Base-by-base conservation (phyloP, 352 stramenopile species). In the Phytophthora brassicae region DNA sequence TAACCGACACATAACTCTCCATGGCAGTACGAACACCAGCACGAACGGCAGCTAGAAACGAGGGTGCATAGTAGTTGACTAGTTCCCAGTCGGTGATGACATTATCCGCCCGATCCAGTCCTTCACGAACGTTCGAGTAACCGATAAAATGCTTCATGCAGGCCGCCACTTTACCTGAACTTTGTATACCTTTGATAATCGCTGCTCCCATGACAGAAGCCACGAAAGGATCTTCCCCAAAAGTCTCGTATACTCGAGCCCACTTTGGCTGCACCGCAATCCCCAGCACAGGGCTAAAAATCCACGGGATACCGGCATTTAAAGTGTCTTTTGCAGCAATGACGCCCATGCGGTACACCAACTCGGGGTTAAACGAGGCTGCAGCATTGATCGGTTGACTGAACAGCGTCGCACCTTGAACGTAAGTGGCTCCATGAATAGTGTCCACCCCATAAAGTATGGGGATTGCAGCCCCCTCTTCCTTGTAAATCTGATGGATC, bases 161-260 rank as follows among this genome's bases (percentile, higher is more conserved):
- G 1, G 89, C 89, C 7, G 85, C 88, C 42, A 83, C 75, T 3
- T 76, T 60, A 0, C 75, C 77, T 2, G 74, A 75, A 38, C 67
- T 77, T 66, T 97, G 90, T 52, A 97, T 86, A 19, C 91, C 91
- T 33, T 75, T 52, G 38, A 97, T 89, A 64, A 94, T 79, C 17
- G 72, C 60, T 1, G 61, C 56, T 2, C 76, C 88, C 81, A 97
- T 90, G 33, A 74, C 50, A 0, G 81, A 84, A 3, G 82, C 84
- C 6, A 97, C 2, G 23, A 75, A 46, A n/a, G 89, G 88, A 66
- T 97, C 90, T 69, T 98, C 90, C 22, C 93, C 93, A 68, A 98
- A 98, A 3, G 91, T 98, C 68, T 98, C 92, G 60, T 92, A 97
- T n/a, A 96, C 77, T 4, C 93, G 81, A 22, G 86, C 70, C 91